Evolutionary conservation across 2,329 filamentous ascomycete species (phyloP), one percentile per base, ranked within the genome.

Genomic region (Aspergillus pseudoglaucus): DNA sequence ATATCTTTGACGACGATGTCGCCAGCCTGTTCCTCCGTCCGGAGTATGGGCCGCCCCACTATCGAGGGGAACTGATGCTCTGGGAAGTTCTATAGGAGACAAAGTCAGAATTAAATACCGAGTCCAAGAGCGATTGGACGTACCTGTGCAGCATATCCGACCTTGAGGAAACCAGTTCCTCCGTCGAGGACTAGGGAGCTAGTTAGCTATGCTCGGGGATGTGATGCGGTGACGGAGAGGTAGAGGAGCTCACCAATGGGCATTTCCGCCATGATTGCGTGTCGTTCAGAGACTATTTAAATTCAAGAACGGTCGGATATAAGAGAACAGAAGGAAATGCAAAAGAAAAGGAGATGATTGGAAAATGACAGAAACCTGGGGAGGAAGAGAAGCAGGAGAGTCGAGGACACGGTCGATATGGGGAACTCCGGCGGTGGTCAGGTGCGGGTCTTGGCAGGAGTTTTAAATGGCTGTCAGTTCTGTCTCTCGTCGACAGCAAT

Each of bases 91-190:
- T 97, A 53, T 22, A 60, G n/a, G 48, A 41, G 38, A 42, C 27
- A 33, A 20, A 18, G 46, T 35, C 32, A 49, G 49, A 53, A 51
- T 51, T 40, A 5, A 14, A 18, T 15, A 18, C 8, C 6, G 15
- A 5, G 6, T 22, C 14, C 37, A 18, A 38, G 17, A 30, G 42
- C 25, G 30, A 25, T 22, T 14, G 27, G 48, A 55, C 75, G 60
- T 73, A 86, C 83, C 76, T 85, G 90, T 65, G 87, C 93, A 66
- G 93, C 93, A 78, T 97, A 98, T 72, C 93, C 93, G 75, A 95
- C 93, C 77, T 98, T 98, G 73, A 98, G 86, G 81, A 98, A 98
- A 74, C 93, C 93, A 69, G 93, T 98, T 74, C 93, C 93, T 81
- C 93, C 93, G 80, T 98, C 93, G 81, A 98, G 91, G 69, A 98